Evolutionary conservation across 108 stramenopile genomes (phyloP).

Genomic region (Skeletonema menzelii): DNA sequence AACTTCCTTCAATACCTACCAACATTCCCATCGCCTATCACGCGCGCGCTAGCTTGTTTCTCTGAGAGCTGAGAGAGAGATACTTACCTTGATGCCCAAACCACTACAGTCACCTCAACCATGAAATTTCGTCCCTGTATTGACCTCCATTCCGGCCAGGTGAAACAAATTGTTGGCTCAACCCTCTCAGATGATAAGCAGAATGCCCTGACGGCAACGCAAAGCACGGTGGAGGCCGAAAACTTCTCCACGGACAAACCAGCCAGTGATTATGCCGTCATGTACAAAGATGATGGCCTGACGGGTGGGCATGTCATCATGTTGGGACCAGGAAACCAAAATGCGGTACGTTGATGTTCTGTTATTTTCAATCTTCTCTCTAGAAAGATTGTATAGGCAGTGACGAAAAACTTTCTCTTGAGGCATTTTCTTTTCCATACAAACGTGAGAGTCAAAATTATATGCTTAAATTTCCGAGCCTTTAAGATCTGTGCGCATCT

Average conservation of each 20-base stretch:
- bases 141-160: conserved; percentile 95
- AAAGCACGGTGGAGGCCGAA: conserved; percentile 30
- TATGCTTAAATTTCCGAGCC: conserved; percentile 7
- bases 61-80: no score
- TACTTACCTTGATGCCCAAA: no score
- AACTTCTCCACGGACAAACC: conserved; percentile 91
- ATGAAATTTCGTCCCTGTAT: conserved; percentile 99
- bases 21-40: no score
- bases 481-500: neutral
- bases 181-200: conserved; percentile 69
- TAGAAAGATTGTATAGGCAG: neutral
- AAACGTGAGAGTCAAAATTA: conserved; percentile 2
- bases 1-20: neutral
- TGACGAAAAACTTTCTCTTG: neutral
- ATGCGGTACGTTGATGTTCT: conserved; percentile 56
- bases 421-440: conserved; percentile 1
- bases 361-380: neutral
- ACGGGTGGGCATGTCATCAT: conserved; percentile 98
- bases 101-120: no score
- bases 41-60: no score
- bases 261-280: conserved; percentile 65
- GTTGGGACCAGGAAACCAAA: conserved; percentile 91
- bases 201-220: conserved; percentile 6
- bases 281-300: conserved; percentile 83
- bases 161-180: conserved; percentile 98